A percentile compares a stretch with the other conserved stretches of the same genome.
Evolutionary conservation across 371 early-diverging fungal genomes (phyloP).

Genomic region (Fennellomyces sp.): DNA sequence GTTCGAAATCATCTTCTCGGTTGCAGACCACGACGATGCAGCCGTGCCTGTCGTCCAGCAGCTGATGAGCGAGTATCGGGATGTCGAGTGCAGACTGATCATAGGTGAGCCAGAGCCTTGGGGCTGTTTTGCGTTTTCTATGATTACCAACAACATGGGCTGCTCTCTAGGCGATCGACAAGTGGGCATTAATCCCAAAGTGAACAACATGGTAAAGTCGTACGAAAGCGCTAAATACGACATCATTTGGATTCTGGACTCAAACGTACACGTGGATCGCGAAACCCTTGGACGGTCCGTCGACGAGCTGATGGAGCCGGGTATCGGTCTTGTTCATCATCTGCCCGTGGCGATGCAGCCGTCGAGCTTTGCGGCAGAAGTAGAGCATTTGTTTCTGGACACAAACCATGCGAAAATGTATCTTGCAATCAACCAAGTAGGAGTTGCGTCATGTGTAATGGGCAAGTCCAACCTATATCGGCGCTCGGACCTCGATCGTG

Average conservation of each 20-base stretch:
- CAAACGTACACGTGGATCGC: conserved; percentile 81
- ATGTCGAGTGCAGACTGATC: conserved; percentile 76
- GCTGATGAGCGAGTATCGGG: conserved; percentile 69
- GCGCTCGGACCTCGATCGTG: conserved; percentile 77
- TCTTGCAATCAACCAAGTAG: conserved; percentile 84
- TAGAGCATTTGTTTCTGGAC: conserved; percentile 87
- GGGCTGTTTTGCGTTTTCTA: too few relatives aligned
- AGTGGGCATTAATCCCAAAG: conserved; percentile 91
- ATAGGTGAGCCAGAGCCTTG: too few relatives aligned
- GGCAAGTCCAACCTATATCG: conserved; percentile 95
- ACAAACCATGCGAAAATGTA: conserved; percentile 95
- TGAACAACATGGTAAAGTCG: conserved; percentile 90
- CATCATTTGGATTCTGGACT: conserved; percentile 93
- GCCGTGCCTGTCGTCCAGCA: conserved; percentile 70
- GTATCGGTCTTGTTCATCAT: conserved; percentile 94
- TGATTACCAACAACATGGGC: too few relatives aligned
- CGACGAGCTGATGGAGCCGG: conserved; percentile 65
- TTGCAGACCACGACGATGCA: conserved; percentile 79
- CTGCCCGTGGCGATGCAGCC: conserved; percentile 80
- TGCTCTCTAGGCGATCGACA: conserved; percentile 57
- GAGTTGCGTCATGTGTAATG: conserved; percentile 85
- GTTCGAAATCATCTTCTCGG: conserved; percentile 85
- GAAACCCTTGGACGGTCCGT: conserved; percentile 83
- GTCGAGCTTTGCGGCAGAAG: conserved; percentile 73
- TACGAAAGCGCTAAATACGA: conserved; percentile 83